A percentile compares a stretch with the other conserved stretches of the same genome.
phyloP scores from a whole-genome alignment of 176 grass and related monocot species.

The Carex cristatella region DNA sequence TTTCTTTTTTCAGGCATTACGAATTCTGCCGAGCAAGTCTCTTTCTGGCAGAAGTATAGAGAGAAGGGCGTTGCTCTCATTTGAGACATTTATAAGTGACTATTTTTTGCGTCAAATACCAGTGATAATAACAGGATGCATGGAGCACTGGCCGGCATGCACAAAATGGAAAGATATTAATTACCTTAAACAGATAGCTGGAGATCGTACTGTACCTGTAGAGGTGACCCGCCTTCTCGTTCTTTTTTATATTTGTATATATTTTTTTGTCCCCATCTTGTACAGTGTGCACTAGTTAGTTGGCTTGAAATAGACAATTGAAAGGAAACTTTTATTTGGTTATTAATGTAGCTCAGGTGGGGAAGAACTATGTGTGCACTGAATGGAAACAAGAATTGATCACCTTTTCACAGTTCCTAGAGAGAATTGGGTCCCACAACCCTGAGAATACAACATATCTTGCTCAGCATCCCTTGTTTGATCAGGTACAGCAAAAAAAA shows the following conservation, averaged over 20 bases:
- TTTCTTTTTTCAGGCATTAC: constrained; percentile 43
- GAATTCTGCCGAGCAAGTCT: constrained; percentile 65
- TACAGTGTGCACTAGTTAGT: background rate
- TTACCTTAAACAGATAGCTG: constrained; percentile 74
- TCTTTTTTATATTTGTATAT: constrained; percentile 16
- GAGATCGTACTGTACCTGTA: constrained; percentile 81
- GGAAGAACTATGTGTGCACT: constrained; percentile 60
- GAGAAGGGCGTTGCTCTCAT: constrained; percentile 63
- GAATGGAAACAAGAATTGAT: constrained; percentile 92
- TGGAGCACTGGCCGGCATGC: constrained; percentile 85
- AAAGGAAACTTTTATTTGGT: constrained; percentile 5
- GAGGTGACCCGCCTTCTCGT: constrained; percentile 46
- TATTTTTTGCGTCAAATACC: constrained; percentile 82
- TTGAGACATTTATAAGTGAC: constrained; percentile 84
- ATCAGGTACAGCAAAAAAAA: constrained; percentile 45
- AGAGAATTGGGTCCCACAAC: constrained; percentile 56
- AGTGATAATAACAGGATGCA: constrained; percentile 83
- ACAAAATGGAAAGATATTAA: constrained; percentile 86
- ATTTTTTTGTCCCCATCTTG: background rate
- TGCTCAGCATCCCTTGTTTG: constrained; percentile 83
- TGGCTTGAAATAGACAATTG: background rate
- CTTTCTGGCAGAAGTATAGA: constrained; percentile 76
- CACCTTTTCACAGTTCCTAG: constrained; percentile 83
- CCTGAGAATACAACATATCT: constrained; percentile 54
- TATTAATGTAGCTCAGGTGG: constrained; percentile 50